phyloP scores from a whole-genome alignment of 495 filamentous ascomycete genomes.

The Aspergillus cavernicola region DNA sequence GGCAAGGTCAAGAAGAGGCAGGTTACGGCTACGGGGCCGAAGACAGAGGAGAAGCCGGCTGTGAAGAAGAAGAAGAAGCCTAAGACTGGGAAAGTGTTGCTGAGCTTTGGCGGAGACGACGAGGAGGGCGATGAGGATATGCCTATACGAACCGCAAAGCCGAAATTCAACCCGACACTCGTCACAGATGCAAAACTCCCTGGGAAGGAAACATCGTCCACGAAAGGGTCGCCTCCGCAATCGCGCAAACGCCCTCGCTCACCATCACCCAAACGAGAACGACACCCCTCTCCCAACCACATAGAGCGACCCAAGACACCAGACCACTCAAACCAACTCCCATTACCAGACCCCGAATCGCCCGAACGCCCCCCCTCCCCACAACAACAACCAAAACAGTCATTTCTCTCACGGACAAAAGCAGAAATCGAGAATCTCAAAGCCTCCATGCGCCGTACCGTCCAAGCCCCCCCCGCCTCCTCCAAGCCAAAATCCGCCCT shows the following conservation, averaged over 20 bases:
- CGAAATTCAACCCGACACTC: constrained; percentile 86
- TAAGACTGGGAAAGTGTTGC: constrained; percentile 73
- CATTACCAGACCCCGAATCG: constrained; percentile 46
- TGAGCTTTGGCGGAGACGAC: constrained; percentile 90
- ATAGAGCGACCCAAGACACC: constrained; percentile 32
- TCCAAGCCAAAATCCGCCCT: constrained; percentile 62
- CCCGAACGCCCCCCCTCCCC: constrained; percentile 47
- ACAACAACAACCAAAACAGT: constrained; percentile 51
- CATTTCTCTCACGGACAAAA: constrained; percentile 71
- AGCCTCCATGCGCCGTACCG: constrained; percentile 83
- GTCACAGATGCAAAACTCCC: constrained; percentile 48
- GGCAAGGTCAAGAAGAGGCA: constrained; percentile 78
- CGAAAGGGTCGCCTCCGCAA: constrained; percentile 14
- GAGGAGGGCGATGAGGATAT: constrained; percentile 45
- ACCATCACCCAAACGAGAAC: constrained; percentile 17
- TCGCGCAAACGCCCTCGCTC: constrained; percentile 30
- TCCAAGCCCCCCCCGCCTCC: constrained; percentile 51
- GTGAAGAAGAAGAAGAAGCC: constrained; percentile 62
- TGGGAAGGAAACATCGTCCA: constrained; percentile 1
- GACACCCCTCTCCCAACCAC: constrained; percentile 17
- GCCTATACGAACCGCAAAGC: constrained; percentile 65
- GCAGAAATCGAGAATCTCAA: constrained; percentile 88
- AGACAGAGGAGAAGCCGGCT: constrained; percentile 32
- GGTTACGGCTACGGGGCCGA: constrained; percentile 26
- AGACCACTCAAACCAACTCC: constrained; percentile 41